phyloP scores from a whole-genome alignment of 2,329 filamentous ascomycete species.

The Trichoderma aggressivum region DNA sequence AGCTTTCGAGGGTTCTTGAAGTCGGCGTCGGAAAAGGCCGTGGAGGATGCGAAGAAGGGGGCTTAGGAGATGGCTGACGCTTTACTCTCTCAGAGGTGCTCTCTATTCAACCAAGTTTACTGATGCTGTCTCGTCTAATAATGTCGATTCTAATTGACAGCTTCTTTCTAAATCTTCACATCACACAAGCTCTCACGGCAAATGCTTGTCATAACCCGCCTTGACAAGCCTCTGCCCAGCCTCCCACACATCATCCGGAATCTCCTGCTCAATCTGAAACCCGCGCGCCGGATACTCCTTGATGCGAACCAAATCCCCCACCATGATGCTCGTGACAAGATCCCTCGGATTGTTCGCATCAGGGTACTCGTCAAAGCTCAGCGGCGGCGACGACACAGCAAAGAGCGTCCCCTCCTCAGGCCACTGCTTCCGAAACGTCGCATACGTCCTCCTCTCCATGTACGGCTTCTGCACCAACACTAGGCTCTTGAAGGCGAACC shows the following conservation, averaged over 20 bases:
- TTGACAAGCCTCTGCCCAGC: conserved; percentile 40
- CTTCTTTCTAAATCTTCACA: background rate
- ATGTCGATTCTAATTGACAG: background rate
- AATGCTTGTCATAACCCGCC: conserved; percentile 38
- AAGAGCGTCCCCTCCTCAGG: conserved; percentile 34
- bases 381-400: conserved; percentile 40
- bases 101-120: background rate
- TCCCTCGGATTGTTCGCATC: conserved; percentile 40
- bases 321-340: conserved; percentile 43
- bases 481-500: conserved; percentile 30
- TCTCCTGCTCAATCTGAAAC: conserved; percentile 43
- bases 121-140: background rate
- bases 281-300: conserved; percentile 41
- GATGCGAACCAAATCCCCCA: conserved; percentile 44
- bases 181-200: conserved; percentile 29
- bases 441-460: conserved; percentile 46
- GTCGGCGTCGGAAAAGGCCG: conserved; percentile 28
- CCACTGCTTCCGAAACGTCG: conserved; percentile 47
- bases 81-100: background rate
- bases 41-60: background rate
- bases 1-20: conserved; percentile 83
- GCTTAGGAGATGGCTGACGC: background rate
- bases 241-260: conserved; percentile 41
- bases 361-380: conserved; percentile 40
- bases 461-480: conserved; percentile 48